phyloP scores from a whole-genome alignment of 371 early-diverging fungal species.

The Funneliformis caledonium region DNA sequence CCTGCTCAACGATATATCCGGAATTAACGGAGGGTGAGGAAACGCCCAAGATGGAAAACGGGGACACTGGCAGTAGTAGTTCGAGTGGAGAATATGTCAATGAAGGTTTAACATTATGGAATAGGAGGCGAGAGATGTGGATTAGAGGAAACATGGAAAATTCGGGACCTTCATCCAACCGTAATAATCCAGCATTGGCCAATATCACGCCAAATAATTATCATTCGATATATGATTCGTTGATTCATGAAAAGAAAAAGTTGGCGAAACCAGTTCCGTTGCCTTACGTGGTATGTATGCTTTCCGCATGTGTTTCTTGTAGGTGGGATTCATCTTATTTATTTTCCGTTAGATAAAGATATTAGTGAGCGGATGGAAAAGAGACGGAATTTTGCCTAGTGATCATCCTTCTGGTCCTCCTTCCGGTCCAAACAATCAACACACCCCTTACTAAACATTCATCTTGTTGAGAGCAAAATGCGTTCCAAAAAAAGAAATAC shows the following conservation, averaged over 20 bases:
- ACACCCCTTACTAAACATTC: background rate
- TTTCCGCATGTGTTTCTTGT: background rate
- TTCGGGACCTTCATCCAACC: constrained; percentile 1
- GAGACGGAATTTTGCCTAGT: constrained; percentile 31
- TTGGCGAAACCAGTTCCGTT: constrained; percentile 28
- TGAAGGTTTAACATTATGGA: constrained; percentile 30
- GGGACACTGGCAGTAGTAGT: background rate
- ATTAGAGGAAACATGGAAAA: background rate
- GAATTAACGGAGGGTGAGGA: background rate
- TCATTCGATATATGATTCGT: constrained; percentile 23
- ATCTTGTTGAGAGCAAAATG: background rate
- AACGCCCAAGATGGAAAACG: background rate
- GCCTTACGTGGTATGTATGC: constrained; percentile 23
- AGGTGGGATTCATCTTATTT: background rate
- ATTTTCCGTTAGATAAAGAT: constrained; percentile 16
- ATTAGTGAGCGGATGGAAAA: constrained; percentile 31
- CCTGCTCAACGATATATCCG: background rate
- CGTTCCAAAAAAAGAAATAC: too few relatives aligned
- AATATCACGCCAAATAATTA: constrained; percentile 35
- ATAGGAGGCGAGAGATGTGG: constrained; percentile 17
- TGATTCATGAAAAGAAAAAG: constrained; percentile 21
- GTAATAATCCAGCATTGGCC: constrained; percentile 22
- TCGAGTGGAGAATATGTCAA: background rate
- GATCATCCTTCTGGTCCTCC: background rate
- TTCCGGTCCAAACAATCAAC: background rate